Evolutionary conservation across 2,329 filamentous ascomycete species (phyloP).

Genomic region (Claviceps pazoutovae): DNA sequence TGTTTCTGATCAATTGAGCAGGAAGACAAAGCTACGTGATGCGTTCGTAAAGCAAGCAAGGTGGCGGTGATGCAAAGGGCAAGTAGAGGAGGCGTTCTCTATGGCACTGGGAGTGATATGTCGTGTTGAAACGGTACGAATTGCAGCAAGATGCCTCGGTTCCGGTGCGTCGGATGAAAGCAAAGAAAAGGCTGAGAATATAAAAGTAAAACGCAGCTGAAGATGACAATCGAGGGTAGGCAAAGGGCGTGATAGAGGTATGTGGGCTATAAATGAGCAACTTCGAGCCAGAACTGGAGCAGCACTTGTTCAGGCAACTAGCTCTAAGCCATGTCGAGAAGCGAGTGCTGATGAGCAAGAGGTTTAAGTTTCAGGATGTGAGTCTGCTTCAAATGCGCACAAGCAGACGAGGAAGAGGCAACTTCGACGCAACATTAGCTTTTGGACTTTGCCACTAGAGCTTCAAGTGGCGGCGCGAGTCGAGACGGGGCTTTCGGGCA

Average conservation of each 20-base stretch:
- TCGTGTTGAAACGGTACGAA: not conserved
- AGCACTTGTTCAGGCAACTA: not conserved
- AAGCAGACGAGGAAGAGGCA: not conserved
- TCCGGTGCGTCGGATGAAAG: not conserved
- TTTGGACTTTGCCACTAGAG: not conserved
- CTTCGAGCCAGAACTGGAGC: not conserved
- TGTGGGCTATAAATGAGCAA: not conserved
- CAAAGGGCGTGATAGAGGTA: not conserved
- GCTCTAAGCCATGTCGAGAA: slow-evolving; percentile 2
- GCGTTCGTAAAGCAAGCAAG: slow-evolving; percentile 16
- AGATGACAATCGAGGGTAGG: not conserved
- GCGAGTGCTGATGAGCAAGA: not conserved
- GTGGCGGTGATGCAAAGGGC: slow-evolving; percentile 1
- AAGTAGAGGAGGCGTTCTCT: not conserved
- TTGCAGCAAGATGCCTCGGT: not conserved
- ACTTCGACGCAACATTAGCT: slow-evolving; percentile 1
- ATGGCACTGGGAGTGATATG: not conserved
- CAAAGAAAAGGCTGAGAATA: not conserved
- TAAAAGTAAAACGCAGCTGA: not conserved
- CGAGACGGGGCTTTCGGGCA: not conserved
- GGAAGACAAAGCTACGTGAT: slow-evolving; percentile 10
- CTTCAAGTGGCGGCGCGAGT: not conserved
- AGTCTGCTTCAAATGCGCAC: not conserved
- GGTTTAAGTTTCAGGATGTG: not conserved
- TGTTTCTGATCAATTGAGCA: slow-evolving; percentile 19